phyloP scores from a whole-genome alignment of 106 monocot genomes.

The Apostasia ramifera region DNA sequence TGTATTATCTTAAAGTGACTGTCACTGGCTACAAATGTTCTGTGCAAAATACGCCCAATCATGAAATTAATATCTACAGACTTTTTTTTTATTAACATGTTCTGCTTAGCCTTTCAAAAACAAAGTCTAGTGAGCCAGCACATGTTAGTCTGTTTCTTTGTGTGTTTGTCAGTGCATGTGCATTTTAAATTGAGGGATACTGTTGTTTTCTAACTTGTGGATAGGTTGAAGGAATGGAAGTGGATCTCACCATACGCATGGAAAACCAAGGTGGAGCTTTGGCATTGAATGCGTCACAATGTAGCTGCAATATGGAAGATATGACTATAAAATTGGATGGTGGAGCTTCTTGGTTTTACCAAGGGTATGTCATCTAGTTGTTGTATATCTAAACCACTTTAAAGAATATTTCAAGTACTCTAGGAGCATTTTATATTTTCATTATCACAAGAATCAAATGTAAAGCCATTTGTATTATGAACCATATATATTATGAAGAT shows the following conservation, averaged over 20 bases:
- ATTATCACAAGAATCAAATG: neutral
- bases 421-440: neutral
- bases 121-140: neutral
- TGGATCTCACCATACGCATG: constrained; percentile 59
- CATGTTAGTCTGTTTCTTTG: neutral
- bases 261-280: constrained; percentile 58
- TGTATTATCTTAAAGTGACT: too few relatives aligned
- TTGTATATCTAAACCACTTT: neutral
- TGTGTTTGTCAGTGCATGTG: neutral
- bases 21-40: too few relatives aligned
- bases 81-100: too few relatives aligned
- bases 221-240: constrained; percentile 91
- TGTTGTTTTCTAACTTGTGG: constrained; percentile 21
- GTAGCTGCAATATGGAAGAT: constrained; percentile 68
- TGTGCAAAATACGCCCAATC: too few relatives aligned
- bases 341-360: constrained; percentile 98
- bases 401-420: neutral
- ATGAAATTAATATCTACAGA: too few relatives aligned
- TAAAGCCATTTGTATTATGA: too few relatives aligned
- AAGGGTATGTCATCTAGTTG: constrained; percentile 61
- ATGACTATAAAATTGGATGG: constrained; percentile 66
- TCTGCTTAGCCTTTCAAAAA: neutral
- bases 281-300: constrained; percentile 39
- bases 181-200: constrained; percentile 18
- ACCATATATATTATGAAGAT: too few relatives aligned